Conservation (phyloP, 2,329 filamentous ascomycete genomes). For the Claviceps sp. region DNA sequence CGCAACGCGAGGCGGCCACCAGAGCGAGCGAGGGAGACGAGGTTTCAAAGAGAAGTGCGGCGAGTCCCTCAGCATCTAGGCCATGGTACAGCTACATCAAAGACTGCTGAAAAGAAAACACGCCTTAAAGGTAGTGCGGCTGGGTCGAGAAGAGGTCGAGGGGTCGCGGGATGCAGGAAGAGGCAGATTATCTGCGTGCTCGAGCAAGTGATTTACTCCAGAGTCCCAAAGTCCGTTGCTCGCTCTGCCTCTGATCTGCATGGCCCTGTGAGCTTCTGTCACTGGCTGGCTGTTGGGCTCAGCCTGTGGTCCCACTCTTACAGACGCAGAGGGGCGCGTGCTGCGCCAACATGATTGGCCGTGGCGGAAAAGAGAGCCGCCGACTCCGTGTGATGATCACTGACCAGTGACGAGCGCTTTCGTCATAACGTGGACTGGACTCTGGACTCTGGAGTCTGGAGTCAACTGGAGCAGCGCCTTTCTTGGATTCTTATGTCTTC, state of each 20-base stretch:
- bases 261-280: neutral
- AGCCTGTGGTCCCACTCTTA: no score
- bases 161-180: neutral
- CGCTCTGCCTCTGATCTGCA: no score
- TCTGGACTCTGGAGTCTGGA: no score
- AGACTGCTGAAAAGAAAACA: slow-evolving; percentile 1
- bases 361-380: slow-evolving; percentile 2
- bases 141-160: neutral
- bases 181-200: neutral
- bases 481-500: no score
- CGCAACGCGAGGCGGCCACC: neutral
- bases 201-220: neutral
- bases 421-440: neutral
- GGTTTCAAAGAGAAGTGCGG: neutral
- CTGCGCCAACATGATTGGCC: neutral
- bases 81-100: slow-evolving; percentile 6
- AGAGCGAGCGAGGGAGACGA: neutral
- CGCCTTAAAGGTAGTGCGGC: neutral
- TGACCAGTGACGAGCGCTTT: neutral
- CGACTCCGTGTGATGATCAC: neutral
- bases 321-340: neutral
- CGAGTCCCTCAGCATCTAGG: slow-evolving; percentile 2
- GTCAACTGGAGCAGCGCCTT: no score
- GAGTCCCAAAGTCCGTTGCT: no score
- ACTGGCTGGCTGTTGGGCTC: neutral